Conservation (phyloP, 2,329 filamentous ascomycete genomes). For the Cercospora sesami region DNA sequence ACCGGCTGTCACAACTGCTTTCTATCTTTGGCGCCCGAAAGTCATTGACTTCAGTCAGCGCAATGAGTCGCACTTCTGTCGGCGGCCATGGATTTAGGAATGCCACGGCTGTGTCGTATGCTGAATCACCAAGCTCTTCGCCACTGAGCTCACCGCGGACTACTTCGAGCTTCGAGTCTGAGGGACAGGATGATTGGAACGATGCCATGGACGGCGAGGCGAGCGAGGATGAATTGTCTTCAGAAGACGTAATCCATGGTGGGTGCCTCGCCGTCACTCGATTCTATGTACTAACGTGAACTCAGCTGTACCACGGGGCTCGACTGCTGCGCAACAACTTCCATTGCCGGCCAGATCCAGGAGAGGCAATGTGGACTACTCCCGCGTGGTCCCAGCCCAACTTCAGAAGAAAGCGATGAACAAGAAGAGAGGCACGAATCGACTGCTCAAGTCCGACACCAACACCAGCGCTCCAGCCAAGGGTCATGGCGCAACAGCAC, state of each 20-base stretch:
- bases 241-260: slow-evolving; percentile 30
- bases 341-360: slow-evolving; percentile 33
- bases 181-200: slow-evolving; percentile 6
- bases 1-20: slow-evolving; percentile 30
- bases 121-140: slow-evolving; percentile 26
- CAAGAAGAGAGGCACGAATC: slow-evolving; percentile 17
- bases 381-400: slow-evolving; percentile 10
- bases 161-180: slow-evolving; percentile 18
- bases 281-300: neutral
- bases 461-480: neutral
- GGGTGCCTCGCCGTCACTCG: neutral
- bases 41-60: slow-evolving; percentile 31
- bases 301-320: slow-evolving; percentile 19
- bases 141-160: slow-evolving; percentile 18
- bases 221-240: slow-evolving; percentile 30
- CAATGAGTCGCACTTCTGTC: slow-evolving; percentile 27
- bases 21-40: slow-evolving; percentile 33
- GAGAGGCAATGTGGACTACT: slow-evolving; percentile 31
- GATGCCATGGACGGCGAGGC: neutral
- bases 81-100: slow-evolving; percentile 21
- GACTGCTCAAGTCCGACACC: slow-evolving; percentile 25
- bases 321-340: neutral
- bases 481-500: slow-evolving; percentile 39
- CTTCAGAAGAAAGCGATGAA: slow-evolving; percentile 17
- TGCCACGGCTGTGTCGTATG: slow-evolving; percentile 25